Evolutionary conservation across 176 grass and related monocot species (phyloP).

Genomic region (Chloris gayana): DNA sequence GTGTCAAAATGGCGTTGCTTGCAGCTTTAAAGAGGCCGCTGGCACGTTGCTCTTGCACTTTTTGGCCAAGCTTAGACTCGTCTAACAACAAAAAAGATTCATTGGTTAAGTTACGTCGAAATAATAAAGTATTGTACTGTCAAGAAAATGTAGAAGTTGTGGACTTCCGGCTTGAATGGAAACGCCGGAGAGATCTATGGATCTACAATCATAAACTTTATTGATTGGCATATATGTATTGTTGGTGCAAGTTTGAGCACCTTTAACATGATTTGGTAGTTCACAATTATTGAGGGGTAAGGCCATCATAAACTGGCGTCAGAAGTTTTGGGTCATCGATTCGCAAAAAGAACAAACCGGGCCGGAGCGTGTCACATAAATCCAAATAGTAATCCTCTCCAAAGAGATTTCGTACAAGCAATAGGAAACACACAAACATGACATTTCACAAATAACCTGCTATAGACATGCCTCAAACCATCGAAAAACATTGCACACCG

Average conservation of each 20-base stretch:
- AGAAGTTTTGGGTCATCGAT: no score
- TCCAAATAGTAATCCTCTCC: no score
- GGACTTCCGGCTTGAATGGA: neutral
- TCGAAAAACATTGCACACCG: neutral
- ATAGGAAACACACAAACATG: neutral
- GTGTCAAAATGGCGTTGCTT: neutral
- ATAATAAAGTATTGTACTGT: constrained; percentile 14
- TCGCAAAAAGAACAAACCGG: no score
- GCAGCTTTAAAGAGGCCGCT: neutral
- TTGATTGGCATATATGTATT: neutral
- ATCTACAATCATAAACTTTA: neutral
- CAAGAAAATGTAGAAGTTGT: neutral
- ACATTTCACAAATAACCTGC: neutral
- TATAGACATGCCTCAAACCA: neutral
- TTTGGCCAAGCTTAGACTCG: neutral
- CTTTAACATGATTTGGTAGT: no score
- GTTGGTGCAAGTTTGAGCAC: neutral
- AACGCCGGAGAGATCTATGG: neutral
- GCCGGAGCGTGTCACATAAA: no score
- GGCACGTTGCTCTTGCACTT: neutral
- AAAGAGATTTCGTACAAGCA: no score
- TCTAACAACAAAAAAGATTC: constrained; percentile 14
- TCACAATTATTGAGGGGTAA: neutral
- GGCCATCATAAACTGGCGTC: no score
- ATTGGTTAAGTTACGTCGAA: neutral